These are phyloP conservation scores for Nevesoporus exiguus DNA, from an alignment of 768 basidiomycete genomes.

Conservation along the genomic window DNA sequence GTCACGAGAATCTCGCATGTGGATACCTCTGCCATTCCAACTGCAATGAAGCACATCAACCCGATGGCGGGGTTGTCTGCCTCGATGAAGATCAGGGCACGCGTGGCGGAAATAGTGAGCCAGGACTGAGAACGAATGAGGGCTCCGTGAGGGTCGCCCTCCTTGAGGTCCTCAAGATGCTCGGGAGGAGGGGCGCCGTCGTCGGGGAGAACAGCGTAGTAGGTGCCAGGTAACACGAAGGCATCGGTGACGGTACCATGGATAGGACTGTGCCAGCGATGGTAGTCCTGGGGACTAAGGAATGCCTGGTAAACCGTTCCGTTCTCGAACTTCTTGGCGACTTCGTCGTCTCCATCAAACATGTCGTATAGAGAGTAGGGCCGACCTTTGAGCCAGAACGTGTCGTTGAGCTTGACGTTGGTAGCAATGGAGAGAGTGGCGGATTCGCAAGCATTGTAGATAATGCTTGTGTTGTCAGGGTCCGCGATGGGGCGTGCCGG, in stretches of 20 bases:
- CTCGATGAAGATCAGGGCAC: constrained; percentile 53
- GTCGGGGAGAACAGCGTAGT: constrained; percentile 16
- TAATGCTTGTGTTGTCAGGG: not conserved
- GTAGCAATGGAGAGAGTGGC: constrained; percentile 33
- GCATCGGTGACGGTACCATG: constrained; percentile 7
- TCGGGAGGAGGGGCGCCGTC: not conserved
- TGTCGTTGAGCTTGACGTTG: constrained; percentile 40
- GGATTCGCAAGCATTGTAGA: constrained; percentile 55
- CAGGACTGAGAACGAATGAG: constrained; percentile 37
- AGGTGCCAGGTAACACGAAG: constrained; percentile 25
- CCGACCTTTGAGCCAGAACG: constrained; percentile 60
- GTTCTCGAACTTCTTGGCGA: constrained; percentile 9
- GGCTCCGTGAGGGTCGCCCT: constrained; percentile 17
- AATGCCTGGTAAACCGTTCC: constrained; percentile 56
- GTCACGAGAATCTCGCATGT: constrained; percentile 40
- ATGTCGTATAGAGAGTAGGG: constrained; percentile 57
- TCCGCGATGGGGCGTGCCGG: constrained; percentile 30
- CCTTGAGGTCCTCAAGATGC: not conserved
- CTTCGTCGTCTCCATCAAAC: constrained; percentile 28
- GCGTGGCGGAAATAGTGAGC: constrained; percentile 44
- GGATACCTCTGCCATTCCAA: constrained; percentile 65
- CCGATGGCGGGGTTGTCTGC: constrained; percentile 43
- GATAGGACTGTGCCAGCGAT: constrained; percentile 61
- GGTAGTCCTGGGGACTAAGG: constrained; percentile 50
- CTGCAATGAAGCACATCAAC: constrained; percentile 48